phyloP scores from a whole-genome alignment of 2,329 filamentous ascomycete species.

The Phoma sp. region DNA sequence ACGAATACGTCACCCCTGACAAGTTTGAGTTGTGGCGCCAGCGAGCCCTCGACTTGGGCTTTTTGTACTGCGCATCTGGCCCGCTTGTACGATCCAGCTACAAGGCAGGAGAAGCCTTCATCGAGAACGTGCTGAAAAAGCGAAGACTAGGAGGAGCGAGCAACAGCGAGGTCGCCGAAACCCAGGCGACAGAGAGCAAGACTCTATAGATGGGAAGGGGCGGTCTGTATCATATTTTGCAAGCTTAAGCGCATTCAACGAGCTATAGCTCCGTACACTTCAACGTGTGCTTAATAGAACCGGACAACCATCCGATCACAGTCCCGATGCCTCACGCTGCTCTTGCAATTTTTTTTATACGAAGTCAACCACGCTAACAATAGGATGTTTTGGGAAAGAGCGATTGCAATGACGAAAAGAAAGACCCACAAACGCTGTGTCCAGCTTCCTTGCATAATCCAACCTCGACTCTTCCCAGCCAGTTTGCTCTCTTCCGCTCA shows the following conservation, averaged over 20 bases:
- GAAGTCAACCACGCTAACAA: neutral
- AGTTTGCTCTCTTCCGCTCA: neutral
- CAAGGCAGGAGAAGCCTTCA: constrained; percentile 98
- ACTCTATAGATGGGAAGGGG: neutral
- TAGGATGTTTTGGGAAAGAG: neutral
- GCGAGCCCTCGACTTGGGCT: constrained; percentile 91
- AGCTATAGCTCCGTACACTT: constrained; percentile 18
- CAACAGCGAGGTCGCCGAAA: neutral
- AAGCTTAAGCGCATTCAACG: constrained; percentile 12
- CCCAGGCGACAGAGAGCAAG: constrained; percentile 4
- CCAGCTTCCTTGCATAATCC: neutral
- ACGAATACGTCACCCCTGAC: constrained; percentile 91
- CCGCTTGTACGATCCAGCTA: constrained; percentile 94
- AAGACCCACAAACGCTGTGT: neutral
- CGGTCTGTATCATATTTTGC: constrained; percentile 7
- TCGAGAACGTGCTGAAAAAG: constrained; percentile 96
- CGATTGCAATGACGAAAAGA: neutral
- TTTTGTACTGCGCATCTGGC: constrained; percentile 94
- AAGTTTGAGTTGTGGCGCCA: constrained; percentile 92
- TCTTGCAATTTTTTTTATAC: neutral
- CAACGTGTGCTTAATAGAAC: constrained; percentile 18
- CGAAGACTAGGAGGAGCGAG: constrained; percentile 26
- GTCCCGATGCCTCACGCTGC: neutral
- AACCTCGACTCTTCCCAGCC: neutral
- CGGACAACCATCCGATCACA: neutral